Conservation (phyloP, 2,329 filamentous ascomycete genomes). For the Botryosphaeria dothidea region DNA sequence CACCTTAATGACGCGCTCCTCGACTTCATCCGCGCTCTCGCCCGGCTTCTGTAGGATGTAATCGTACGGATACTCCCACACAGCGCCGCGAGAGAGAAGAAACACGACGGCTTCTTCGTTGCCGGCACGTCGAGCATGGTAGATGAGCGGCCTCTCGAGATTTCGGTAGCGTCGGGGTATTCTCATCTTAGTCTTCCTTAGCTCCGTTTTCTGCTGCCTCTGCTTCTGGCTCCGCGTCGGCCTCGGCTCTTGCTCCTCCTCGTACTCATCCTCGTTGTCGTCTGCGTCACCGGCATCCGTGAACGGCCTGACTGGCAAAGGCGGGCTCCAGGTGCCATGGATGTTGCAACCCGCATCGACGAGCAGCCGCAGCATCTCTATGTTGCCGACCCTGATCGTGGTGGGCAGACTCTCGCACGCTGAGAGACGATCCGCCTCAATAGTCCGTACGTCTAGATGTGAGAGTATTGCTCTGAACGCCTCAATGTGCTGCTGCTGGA, state of each 20-base stretch:
- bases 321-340: background rate
- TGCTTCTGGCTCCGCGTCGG: too few relatives aligned
- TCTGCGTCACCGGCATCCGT: background rate
- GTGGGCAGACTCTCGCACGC: background rate
- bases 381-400: background rate
- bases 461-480: background rate
- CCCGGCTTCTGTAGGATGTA: background rate
- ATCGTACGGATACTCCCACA: background rate
- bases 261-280: background rate
- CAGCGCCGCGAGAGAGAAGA: background rate
- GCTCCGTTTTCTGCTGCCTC: too few relatives aligned
- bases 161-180: background rate
- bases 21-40: background rate
- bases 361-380: background rate
- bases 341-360: background rate
- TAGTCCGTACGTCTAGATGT: background rate
- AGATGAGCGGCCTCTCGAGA: background rate
- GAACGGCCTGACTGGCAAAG: background rate
- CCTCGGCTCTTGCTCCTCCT: too few relatives aligned
- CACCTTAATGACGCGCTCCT: background rate
- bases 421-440: too few relatives aligned
- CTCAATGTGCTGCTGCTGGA: too few relatives aligned
- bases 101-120: background rate
- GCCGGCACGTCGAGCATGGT: background rate
- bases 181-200: too few relatives aligned